These are phyloP conservation scores for Venturia oleaginea DNA, from an alignment of 2,329 filamentous ascomycete species.

Conservation along the genomic window DNA sequence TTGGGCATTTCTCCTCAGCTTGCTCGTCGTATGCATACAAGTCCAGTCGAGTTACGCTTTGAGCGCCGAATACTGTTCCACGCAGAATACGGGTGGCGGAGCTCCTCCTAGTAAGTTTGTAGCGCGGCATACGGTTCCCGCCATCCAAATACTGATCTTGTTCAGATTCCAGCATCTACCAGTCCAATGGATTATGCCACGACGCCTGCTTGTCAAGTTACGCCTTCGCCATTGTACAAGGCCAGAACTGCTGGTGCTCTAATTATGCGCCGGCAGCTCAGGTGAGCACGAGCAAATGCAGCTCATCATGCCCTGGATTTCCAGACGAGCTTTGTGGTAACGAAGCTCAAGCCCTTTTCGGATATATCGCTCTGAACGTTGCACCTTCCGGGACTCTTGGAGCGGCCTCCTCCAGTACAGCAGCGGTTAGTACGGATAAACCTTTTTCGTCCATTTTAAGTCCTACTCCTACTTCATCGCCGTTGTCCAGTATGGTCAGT, in stretches of 20 bases:
- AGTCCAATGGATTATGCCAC: constrained; percentile 62
- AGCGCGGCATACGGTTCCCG: background rate
- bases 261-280: constrained; percentile 50
- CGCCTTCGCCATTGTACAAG: constrained; percentile 61
- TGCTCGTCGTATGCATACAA: background rate
- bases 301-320: constrained; percentile 58
- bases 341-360: constrained; percentile 43
- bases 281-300: constrained; percentile 40
- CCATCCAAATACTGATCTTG: background rate
- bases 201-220: constrained; percentile 42
- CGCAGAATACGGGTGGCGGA: constrained; percentile 30
- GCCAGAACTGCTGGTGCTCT: constrained; percentile 63
- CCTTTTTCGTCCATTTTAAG: constrained; percentile 16
- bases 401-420: constrained; percentile 21
- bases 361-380: constrained; percentile 51
- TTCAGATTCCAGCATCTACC: constrained; percentile 25
- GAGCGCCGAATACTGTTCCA: constrained; percentile 35
- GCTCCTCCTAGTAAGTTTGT: background rate
- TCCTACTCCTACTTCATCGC: background rate
- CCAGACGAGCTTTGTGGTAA: constrained; percentile 58
- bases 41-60: constrained; percentile 14
- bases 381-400: constrained; percentile 50
- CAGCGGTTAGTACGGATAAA: constrained; percentile 14
- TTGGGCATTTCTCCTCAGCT: background rate
- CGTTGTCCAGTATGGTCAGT: constrained; percentile 4